Evolutionary conservation across 2,329 filamentous ascomycete species (phyloP), one percentile per base, ranked within the genome.

Genomic region (Ambrosiella beaveri): DNA sequence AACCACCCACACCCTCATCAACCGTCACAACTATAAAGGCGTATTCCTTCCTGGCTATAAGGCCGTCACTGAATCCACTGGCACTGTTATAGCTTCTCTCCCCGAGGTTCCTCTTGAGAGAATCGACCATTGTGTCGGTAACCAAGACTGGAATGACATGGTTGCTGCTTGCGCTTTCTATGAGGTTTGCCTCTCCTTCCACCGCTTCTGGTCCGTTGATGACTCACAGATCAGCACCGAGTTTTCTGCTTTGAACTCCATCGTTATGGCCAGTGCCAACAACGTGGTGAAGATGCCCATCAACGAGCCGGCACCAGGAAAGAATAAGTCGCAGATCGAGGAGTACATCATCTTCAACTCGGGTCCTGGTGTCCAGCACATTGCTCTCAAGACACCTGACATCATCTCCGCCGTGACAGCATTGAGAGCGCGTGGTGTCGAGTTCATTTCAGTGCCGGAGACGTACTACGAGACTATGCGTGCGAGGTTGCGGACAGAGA

Each of bases 141-240:
- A 97, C 75, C 90, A 96, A 74, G 85, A 88, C 71, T 96, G 91
- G 91, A 77, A 89, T 70, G 84, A 90, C 70, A 95, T 97, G 81
- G 74, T 75, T 61, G 74, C 74, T 11, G 80, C 79, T 40, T 82
- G 79, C 67, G 75, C 71, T 59, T 82, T 86, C 70, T 97, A 96
- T 74, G 90, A 96, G 73, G 80, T 83, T 62, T 86, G 85, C 62
- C 85, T 96, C 36, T 85, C 85, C 57, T 96, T 96, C 79, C 89
- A 95, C 74, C 87, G 90, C 64, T 96, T 96, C 82, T 96, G 91
- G 91, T 88, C 84, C 57, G 90, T 96, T 60, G 91, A 96, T 70
- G 91, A 96, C 75, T 85, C 81, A 64, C 82, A 94, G 68, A 94
- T 96, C 72, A 88, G 82, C 77, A 95, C 87, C 63, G 89, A 95